phyloP scores from a whole-genome alignment of 2,329 filamentous ascomycete species.

The Fusarium compactum region DNA sequence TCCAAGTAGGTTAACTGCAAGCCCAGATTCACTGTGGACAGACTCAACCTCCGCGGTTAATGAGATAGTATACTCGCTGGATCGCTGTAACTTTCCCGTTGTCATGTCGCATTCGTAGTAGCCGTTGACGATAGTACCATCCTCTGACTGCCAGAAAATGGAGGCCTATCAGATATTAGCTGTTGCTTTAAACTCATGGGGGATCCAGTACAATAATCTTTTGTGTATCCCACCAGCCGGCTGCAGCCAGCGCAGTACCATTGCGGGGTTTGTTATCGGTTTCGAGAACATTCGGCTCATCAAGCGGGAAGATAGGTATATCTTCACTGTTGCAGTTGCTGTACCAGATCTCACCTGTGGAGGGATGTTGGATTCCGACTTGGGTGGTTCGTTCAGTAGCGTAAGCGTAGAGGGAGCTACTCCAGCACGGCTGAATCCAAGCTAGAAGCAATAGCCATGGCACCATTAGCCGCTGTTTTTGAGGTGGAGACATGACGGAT shows the following conservation, averaged over 20 bases:
- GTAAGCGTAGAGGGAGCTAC: not conserved
- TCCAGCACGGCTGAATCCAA: not conserved
- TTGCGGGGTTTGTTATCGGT: constrained; percentile 1
- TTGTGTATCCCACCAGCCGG: constrained; percentile 1
- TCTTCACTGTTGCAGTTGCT: constrained; percentile 5
- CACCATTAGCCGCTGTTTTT: not conserved
- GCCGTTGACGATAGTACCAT: not conserved
- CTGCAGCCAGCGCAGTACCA: constrained; percentile 1
- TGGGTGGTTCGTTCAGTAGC: constrained; percentile 4
- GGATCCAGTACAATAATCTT: not conserved
- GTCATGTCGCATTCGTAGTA: constrained; percentile 3
- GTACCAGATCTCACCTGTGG: constrained; percentile 2
- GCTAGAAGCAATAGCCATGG: constrained; percentile 2
- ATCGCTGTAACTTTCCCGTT: not conserved
- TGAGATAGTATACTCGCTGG: constrained; percentile 1
- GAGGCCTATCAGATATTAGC: not conserved
- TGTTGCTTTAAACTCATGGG: not conserved
- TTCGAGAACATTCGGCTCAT: constrained; percentile 2
- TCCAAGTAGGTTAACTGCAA: constrained; percentile 1
- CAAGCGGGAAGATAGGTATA: constrained; percentile 2
- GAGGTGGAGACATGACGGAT: constrained; percentile 5
- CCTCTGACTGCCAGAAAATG: constrained; percentile 1
- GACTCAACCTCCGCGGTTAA: not conserved
- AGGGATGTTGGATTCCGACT: constrained; percentile 1
- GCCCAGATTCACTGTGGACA: not conserved